phyloP scores from a whole-genome alignment of 345 rosid genomes.

The Laguncularia racemosa region DNA sequence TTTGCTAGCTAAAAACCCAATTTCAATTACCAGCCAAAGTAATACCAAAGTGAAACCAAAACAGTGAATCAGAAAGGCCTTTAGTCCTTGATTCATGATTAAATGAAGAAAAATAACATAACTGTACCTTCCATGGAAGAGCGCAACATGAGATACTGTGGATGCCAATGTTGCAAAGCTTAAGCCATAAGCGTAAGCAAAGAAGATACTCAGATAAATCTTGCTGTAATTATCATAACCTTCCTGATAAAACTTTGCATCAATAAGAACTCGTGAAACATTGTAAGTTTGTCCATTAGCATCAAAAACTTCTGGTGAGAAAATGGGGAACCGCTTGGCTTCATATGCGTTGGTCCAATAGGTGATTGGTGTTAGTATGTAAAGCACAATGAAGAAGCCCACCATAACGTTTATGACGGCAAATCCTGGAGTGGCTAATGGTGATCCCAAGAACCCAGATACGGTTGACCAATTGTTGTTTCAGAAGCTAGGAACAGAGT shows the following conservation, averaged over 20 bases:
- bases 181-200: slow-evolving; percentile 27
- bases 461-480: slow-evolving; percentile 39
- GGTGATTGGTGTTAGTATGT: slow-evolving; percentile 20
- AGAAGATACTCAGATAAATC: slow-evolving; percentile 27
- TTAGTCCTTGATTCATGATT: neutral
- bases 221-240: slow-evolving; percentile 36
- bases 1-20: too few species aligned
- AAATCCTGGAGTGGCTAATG: slow-evolving; percentile 26
- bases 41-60: too few species aligned
- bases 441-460: slow-evolving; percentile 30
- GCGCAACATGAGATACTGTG: slow-evolving; percentile 28
- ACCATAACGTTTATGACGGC: slow-evolving; percentile 21
- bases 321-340: slow-evolving; percentile 41
- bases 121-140: slow-evolving; percentile 35
- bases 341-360: slow-evolving; percentile 32
- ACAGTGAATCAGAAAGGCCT: neutral
- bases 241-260: slow-evolving; percentile 15
- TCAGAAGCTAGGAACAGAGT: too few species aligned
- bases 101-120: neutral
- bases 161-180: slow-evolving; percentile 32
- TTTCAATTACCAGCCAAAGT: too few species aligned
- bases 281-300: slow-evolving; percentile 22
- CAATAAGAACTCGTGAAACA: slow-evolving; percentile 20
- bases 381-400: slow-evolving; percentile 19
- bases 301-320: slow-evolving; percentile 31